A percentile compares a stretch with the other conserved stretches of the same genome.
phyloP scores from a whole-genome alignment of 176 grass and related monocot species.

The Pontederia crassipes region DNA sequence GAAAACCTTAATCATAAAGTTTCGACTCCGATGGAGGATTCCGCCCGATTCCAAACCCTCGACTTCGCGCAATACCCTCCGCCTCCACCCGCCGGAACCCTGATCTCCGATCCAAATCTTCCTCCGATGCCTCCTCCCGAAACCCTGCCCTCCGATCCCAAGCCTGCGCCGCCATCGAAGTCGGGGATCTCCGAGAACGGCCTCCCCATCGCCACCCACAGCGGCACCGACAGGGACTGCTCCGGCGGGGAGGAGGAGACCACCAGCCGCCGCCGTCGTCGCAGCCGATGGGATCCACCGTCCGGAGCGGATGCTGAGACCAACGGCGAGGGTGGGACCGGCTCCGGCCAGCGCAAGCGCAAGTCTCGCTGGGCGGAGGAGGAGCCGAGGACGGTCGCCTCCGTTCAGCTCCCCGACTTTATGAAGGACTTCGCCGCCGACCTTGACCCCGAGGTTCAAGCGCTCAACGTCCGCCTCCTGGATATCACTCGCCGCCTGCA shows the following conservation, averaged over 20 bases:
- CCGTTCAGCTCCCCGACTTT: slow-evolving; percentile 74
- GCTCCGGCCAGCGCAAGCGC: slow-evolving; percentile 37
- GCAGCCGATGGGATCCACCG: slow-evolving; percentile 75
- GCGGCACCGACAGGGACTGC: slow-evolving; percentile 11
- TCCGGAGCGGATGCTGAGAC: slow-evolving; percentile 33
- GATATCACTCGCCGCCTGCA: slow-evolving; percentile 67
- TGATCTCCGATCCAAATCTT: not conserved
- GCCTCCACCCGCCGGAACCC: slow-evolving; percentile 2
- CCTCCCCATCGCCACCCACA: not conserved
- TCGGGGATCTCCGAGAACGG: not conserved
- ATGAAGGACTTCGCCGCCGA: slow-evolving; percentile 94
- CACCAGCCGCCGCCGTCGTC: slow-evolving; percentile 40
- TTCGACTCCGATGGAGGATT: too few species aligned
- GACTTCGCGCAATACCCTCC: not conserved
- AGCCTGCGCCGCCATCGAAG: not conserved
- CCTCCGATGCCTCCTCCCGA: not conserved
- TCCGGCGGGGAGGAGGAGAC: slow-evolving; percentile 22
- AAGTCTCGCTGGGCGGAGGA: slow-evolving; percentile 94
- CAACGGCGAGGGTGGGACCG: slow-evolving; percentile 34
- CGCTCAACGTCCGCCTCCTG: slow-evolving; percentile 67
- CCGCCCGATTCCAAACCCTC: too few species aligned
- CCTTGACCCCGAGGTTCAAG: slow-evolving; percentile 86
- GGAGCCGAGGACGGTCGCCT: slow-evolving; percentile 43
- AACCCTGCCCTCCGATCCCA: not conserved
- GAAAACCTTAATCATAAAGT: too few species aligned